phyloP scores from a whole-genome alignment of 495 filamentous ascomycete genomes.

The Thermothielavioides terrestris region DNA sequence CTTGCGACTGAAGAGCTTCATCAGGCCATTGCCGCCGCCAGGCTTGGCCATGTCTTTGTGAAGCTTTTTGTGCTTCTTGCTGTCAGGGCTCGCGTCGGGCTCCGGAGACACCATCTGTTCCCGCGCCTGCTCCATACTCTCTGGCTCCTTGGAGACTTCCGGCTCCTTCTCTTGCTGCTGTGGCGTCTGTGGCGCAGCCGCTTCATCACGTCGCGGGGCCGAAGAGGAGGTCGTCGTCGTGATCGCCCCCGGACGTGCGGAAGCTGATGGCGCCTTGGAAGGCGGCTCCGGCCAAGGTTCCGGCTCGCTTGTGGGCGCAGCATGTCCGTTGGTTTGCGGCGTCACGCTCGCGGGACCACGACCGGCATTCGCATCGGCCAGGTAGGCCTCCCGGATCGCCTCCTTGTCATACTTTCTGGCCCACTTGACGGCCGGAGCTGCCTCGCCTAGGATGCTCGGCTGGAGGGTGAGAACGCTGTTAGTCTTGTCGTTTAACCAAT shows the following conservation, averaged over 20 bases:
- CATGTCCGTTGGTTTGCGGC: conserved; percentile 26
- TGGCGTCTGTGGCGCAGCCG: conserved; percentile 12
- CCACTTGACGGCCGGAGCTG: conserved; percentile 93
- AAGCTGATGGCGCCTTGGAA: conserved; percentile 24
- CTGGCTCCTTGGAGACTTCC: conserved; percentile 26
- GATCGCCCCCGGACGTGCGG: conserved; percentile 7
- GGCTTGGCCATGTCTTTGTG: conserved; percentile 46
- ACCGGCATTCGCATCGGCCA: conserved; percentile 61
- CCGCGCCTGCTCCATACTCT: conserved; percentile 30
- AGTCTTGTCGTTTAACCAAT: conserved; percentile 61
- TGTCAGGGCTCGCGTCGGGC: conserved; percentile 35
- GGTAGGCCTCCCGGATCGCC: conserved; percentile 69
- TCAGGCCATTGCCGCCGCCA: conserved; percentile 39
- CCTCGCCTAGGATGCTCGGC: conserved; percentile 75
- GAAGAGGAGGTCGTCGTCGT: conserved; percentile 9
- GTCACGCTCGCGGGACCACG: conserved; percentile 39
- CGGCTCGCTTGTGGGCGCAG: conserved; percentile 19
- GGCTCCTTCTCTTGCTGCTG: conserved; percentile 24
- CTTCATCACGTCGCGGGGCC: conserved; percentile 6
- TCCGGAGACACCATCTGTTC: conserved; percentile 40
- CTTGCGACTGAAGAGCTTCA: conserved; percentile 56
- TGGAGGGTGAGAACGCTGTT: conserved; percentile 88
- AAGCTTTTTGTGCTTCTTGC: conserved; percentile 46
- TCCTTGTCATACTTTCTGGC: conserved; percentile 83
- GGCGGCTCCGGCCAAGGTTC: conserved; percentile 28